These are phyloP conservation scores for Aquilaria yunnanensis DNA, from an alignment of 345 rosid genomes.

Conservation along the genomic window DNA sequence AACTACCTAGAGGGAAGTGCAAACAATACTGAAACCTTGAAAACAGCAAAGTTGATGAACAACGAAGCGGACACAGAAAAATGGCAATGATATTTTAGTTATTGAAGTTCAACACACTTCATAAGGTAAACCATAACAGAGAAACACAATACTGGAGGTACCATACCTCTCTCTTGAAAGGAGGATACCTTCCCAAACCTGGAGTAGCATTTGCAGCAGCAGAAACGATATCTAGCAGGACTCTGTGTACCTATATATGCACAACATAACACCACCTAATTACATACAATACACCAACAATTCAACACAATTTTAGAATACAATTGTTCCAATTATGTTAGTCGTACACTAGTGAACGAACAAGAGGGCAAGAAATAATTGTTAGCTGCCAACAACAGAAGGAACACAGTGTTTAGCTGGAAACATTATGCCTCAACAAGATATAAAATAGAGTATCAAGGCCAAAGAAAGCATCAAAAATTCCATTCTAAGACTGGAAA, in stretches of 20 bases:
- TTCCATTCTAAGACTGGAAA: background rate
- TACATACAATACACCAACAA: constrained; percentile 1
- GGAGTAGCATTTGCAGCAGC: constrained; percentile 72
- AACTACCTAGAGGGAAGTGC: constrained; percentile 40
- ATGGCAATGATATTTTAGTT: no score
- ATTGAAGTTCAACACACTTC: no score
- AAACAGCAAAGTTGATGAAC: background rate
- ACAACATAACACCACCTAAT: constrained; percentile 3
- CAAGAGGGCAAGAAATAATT: constrained; percentile 5
- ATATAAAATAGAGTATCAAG: no score
- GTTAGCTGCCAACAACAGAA: constrained; percentile 9
- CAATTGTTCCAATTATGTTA: background rate
- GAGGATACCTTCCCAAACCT: constrained; percentile 84
- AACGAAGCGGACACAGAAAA: no score
- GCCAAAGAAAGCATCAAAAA: no score
- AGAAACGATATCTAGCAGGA: constrained; percentile 68
- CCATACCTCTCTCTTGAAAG: constrained; percentile 83
- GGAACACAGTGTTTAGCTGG: background rate
- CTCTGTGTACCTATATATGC: constrained; percentile 57
- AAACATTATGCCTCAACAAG: no score
- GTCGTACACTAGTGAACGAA: background rate
- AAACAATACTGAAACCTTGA: background rate
- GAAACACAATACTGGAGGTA: constrained; percentile 1
- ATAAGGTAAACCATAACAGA: background rate
- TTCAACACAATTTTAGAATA: background rate